Evolutionary conservation across 2,329 filamentous ascomycete species (phyloP).

Genomic region (Paramyrothecium roridum): DNA sequence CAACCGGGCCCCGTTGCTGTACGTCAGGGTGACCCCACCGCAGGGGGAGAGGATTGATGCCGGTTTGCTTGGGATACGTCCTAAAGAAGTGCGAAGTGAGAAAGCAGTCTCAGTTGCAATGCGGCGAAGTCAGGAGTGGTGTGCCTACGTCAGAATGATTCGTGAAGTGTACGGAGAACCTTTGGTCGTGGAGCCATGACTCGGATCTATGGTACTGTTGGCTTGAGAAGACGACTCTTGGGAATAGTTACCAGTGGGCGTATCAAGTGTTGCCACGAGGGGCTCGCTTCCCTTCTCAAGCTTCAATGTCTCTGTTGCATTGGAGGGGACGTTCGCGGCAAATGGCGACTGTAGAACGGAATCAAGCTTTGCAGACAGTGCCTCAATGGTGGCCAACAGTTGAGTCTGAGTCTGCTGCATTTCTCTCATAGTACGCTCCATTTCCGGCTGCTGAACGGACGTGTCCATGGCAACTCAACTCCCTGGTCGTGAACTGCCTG

Average conservation of each 20-base stretch:
- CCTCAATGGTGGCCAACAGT: conserved; percentile 36
- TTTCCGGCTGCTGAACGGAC: conserved; percentile 13
- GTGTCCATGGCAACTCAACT: conserved; percentile 14
- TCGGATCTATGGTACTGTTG: conserved; percentile 16
- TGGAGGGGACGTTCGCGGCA: conserved; percentile 3
- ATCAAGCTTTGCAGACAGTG: conserved; percentile 28
- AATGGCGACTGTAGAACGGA: conserved; percentile 6
- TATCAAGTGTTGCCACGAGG: conserved; percentile 5
- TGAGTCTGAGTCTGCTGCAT: conserved; percentile 39
- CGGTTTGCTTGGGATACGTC: conserved; percentile 91
- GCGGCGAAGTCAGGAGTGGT: neutral
- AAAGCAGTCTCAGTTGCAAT: no score
- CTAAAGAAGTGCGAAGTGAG: conserved; percentile 26
- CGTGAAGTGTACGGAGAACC: conserved; percentile 49
- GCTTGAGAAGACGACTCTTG: conserved; percentile 5
- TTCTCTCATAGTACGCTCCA: conserved; percentile 30
- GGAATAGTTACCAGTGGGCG: conserved; percentile 3
- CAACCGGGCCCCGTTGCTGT: conserved; percentile 75
- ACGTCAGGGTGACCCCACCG: conserved; percentile 82
- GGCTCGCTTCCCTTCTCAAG: neutral
- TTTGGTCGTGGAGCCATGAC: conserved; percentile 25
- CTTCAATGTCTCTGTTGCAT: conserved; percentile 7
- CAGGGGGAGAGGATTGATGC: conserved; percentile 86
- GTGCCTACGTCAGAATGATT: conserved; percentile 51
- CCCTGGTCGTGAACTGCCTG: no score